Evolutionary conservation across 176 grass and related monocot species (phyloP), one percentile per base, ranked within the genome.

Genomic region (Cenchrus americanus): DNA sequence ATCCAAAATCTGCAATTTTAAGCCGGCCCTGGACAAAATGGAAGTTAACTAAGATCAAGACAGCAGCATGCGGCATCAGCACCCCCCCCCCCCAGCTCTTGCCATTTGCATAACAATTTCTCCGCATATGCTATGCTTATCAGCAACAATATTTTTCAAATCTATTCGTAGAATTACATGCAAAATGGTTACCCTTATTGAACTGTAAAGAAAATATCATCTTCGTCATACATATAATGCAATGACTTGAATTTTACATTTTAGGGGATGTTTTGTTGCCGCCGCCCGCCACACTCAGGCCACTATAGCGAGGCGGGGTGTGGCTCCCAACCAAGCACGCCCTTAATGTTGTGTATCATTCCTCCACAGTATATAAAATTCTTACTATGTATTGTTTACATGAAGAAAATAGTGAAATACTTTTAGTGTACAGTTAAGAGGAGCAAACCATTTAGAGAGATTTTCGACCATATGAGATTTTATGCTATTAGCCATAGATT

Each of bases 1-100:
- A 99, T 73, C 96, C 96, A 53, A 99, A 99, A 82, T 98, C 96
- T 78, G 96, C 96, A 85, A 98, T 92, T 87, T 98, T 94, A 43
- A 98, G 87, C 40, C 91, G 82, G 18, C 96, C 93, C 96, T 98
- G 80, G 58, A 65, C 81, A 88, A 94, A 62, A 34, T 66, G 26
- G 5, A 82, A 79, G 22, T 21, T 57, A 52, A 37, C 44, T 47
- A 18, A 66, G 5, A 32, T 66, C 19, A 84, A 49, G 14, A 68
- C 3, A 66, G 14, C 68, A 4, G 21, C 40, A 47, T 52, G n/a
- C 48, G 14, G 23, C 24, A 82, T 63, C 17, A 57, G 3, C 50
- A n/a, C 37, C 23, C 8, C 43, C 44, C 2, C 44, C 44, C 44
- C 44, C 44, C 44, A 30, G 44, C 15, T 52, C 42, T 44, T 44